Evolutionary conservation across 2,329 filamentous ascomycete species (phyloP), one percentile per base, ranked within the genome.

Genomic region (Apiospora arundinis): DNA sequence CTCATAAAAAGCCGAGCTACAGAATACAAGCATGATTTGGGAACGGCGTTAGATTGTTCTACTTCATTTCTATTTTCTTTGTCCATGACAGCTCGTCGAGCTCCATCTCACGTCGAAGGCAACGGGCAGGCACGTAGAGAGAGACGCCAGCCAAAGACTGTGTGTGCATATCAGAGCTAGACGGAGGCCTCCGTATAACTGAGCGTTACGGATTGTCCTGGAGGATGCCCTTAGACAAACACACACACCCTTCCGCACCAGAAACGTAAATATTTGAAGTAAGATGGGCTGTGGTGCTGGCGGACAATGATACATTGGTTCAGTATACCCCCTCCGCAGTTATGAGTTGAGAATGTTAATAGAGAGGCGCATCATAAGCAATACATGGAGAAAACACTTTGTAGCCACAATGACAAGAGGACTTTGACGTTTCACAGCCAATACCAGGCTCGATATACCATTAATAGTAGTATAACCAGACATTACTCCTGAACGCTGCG

Each of bases 401-500:
- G 5, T 8, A 8, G 52, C 18, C 28, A 37, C 28, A n/a, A 37
- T n/a, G 21, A 60, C 28, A 18, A 21, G 52, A 9, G 28, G 16
- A 16, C 21, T 63, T 12, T 9, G 9, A n/a, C 16, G 18, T 63
- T 63, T 12, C 18, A 63, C 56, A 63, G 32, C 56, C 32, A 63
- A 14, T 63, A 63, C 4, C 9, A 63, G 32, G 32, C 32, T 63
- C 32, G 32, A 63, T 14, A 63, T 63, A 40, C 32, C 56, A 63
- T 63, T 40, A 40, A 63, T 12, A 40, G 32, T 12, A 40, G 32
- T 63, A 63, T 40, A 40, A 63, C 56, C 32, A 63, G 56, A 63
- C 32, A 63, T 63, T 63, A 63, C 28, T 63, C 56, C 56, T 40
- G 28, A 63, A 63, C 32, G 56, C 32, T 40, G 32, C 56, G 56